Base-by-base conservation (phyloP, 768 basidiomycete species). In the Trichaptum fuscoviolaceum region DNA sequence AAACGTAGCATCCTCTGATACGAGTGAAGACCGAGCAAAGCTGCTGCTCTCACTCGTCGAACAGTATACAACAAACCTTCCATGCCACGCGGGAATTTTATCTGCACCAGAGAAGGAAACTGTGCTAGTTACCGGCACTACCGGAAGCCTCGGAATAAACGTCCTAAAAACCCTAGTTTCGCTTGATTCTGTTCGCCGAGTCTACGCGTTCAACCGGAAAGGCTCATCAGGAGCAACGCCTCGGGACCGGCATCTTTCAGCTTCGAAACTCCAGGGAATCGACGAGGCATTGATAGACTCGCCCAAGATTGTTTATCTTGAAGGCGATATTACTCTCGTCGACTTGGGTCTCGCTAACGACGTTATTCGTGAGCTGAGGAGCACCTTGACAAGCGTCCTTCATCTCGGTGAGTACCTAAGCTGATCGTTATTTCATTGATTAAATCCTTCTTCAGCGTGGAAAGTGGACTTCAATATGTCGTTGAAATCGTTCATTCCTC, bases 11-110 rank as follows among this genome's bases (percentile, higher is more conserved):
- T 27, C 57, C 59, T 24, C 68, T 65, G 4, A 81, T 82, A 69
- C 72, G 76, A 35, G 73, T 68, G 0, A 77, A 83, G 73, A 77
- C 83, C 57, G 76, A 74, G 15, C 81, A 80, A 69, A 80, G 84
- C 69, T 74, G 23, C 70, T 60, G 5, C 65, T 69, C 63, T 62
- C 76, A 62, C 42, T 69, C 36, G 63, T 66, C n/a, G 59, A 66
- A n/a, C 67, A 8, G 8, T 30, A 67, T 17, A 35, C 63, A 30
- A 34, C 67, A 65, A 15, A 20, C 20, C 18, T 58, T n/a, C 30
- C 57, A 3, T 9, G 25, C 2, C 57, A 58, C 57, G 25, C 57
- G 25, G 57, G 57, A 9, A n/a, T 7, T 8, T 30, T 3, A 18
- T 8, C 17, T n/a, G 26, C 60, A 58, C n/a, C 57, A 52, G 70